These are phyloP conservation scores for Schizophyllum amplum DNA, from an alignment of 1,284 basidiomycete genomes.

Conservation along the genomic window DNA sequence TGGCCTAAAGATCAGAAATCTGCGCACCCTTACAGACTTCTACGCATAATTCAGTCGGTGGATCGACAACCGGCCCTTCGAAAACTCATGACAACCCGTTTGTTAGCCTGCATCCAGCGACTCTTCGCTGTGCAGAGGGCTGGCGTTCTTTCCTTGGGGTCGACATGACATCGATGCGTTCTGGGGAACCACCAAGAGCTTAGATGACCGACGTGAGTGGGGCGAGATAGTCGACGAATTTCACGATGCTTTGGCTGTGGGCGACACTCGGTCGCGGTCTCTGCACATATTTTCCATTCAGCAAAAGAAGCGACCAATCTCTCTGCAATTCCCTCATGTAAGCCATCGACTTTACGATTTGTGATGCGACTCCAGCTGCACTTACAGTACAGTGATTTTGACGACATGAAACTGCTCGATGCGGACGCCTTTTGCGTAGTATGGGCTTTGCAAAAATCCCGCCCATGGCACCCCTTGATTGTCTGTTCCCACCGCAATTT, in stretches of 20 bases:
- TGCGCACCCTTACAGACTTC: background rate
- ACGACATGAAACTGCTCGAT: background rate
- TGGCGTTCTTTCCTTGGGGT: constrained; percentile 55
- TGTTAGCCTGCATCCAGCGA: constrained; percentile 2
- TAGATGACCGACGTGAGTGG: constrained; percentile 34
- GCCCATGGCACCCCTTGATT: constrained; percentile 44
- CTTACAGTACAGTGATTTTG: constrained; percentile 3
- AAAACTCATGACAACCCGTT: background rate
- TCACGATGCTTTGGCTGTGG: constrained; percentile 42
- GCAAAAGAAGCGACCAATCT: constrained; percentile 23
- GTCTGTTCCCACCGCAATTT: constrained; percentile 43
- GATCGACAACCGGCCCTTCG: background rate
- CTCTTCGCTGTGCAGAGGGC: background rate
- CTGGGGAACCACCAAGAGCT: constrained; percentile 34
- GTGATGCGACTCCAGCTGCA: constrained; percentile 10
- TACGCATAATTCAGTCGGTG: background rate
- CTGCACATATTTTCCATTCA: background rate
- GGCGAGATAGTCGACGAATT: constrained; percentile 33
- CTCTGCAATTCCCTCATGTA: constrained; percentile 29
- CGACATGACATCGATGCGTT: constrained; percentile 34
- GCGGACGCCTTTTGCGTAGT: constrained; percentile 29
- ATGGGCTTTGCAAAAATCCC: constrained; percentile 45
- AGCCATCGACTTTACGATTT: constrained; percentile 29
- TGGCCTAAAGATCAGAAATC: background rate
- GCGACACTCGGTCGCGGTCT: constrained; percentile 15